Evolutionary conservation across 75 land plant genomes (phyloP).

Genomic region (Pseudotsuga menziesii): DNA sequence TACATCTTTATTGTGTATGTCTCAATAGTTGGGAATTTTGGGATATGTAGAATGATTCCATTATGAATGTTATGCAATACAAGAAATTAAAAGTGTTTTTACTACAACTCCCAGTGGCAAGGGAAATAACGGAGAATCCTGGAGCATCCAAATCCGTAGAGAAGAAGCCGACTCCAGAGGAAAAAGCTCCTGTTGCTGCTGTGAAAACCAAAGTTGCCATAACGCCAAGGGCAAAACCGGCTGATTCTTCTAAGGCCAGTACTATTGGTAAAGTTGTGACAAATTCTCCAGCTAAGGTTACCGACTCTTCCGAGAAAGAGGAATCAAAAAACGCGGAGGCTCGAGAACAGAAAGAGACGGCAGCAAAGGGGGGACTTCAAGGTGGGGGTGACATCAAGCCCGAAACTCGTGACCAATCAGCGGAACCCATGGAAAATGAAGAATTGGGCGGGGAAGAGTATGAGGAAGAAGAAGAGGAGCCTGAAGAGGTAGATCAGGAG

Average conservation of each 20-base stretch:
- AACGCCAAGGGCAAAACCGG: not conserved
- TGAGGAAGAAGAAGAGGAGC: conserved; percentile 15
- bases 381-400: not conserved
- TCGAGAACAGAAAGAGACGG: not conserved
- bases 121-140: not conserved
- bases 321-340: not conserved
- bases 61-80: not conserved
- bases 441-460: conserved; percentile 9
- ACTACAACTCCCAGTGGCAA: not conserved
- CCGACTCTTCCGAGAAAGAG: not conserved
- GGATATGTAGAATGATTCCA: not conserved
- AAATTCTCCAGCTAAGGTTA: not conserved
- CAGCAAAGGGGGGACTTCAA: not conserved
- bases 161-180: not conserved
- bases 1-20: not conserved
- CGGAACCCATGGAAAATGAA: conserved; percentile 1
- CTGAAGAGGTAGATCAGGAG: conserved; percentile 13
- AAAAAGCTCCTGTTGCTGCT: not conserved
- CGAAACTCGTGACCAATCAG: not conserved
- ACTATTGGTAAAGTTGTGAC: not conserved
- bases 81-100: not conserved
- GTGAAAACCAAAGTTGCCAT: not conserved
- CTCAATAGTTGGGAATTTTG: not conserved
- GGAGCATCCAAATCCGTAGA: not conserved
- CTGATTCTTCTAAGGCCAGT: not conserved